A percentile compares a stretch with the other conserved stretches of the same genome.
phyloP scores from a whole-genome alignment of 208 protist genomes.

The Trypanosoma platydactyli region DNA sequence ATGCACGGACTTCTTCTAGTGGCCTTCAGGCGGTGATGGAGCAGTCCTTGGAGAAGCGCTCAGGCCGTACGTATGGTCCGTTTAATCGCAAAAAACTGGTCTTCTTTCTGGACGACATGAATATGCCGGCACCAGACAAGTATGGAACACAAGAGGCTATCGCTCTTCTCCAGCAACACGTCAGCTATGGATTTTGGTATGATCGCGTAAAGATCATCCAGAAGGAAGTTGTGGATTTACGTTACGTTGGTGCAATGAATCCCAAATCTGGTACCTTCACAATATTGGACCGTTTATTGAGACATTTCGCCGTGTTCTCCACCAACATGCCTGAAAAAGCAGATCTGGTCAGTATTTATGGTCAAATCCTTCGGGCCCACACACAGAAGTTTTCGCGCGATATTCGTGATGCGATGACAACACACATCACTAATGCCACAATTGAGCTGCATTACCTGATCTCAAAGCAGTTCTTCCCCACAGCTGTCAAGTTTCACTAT shows the following conservation, averaged over 20 bases:
- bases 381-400: constrained; percentile 82
- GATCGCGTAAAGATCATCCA: constrained; percentile 95
- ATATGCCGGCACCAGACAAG: constrained; percentile 98
- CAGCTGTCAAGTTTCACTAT: constrained; percentile 99
- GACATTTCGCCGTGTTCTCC: constrained; percentile 97
- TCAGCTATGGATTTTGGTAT: constrained; percentile 98
- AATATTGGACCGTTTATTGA: constrained; percentile 95
- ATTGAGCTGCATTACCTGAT: constrained; percentile 92
- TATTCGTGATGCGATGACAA: constrained; percentile 86
- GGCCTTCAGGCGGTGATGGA: constrained; percentile 96
- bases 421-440: constrained; percentile 88
- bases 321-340: constrained; percentile 93
- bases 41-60: constrained; percentile 96
- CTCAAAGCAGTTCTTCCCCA: constrained; percentile 95
- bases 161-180: constrained; percentile 96
- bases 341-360: constrained; percentile 94
- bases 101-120: constrained; percentile 99
- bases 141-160: constrained; percentile 98
- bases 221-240: constrained; percentile 95
- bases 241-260: constrained; percentile 98
- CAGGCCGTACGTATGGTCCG: constrained; percentile 95
- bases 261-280: constrained; percentile 98
- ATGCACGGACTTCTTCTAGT: constrained; percentile 92
- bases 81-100: constrained; percentile 96
- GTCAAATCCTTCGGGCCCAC: constrained; percentile 94